Conservation (phyloP, 257 asterid species). For the Coffea canephora region DNA sequence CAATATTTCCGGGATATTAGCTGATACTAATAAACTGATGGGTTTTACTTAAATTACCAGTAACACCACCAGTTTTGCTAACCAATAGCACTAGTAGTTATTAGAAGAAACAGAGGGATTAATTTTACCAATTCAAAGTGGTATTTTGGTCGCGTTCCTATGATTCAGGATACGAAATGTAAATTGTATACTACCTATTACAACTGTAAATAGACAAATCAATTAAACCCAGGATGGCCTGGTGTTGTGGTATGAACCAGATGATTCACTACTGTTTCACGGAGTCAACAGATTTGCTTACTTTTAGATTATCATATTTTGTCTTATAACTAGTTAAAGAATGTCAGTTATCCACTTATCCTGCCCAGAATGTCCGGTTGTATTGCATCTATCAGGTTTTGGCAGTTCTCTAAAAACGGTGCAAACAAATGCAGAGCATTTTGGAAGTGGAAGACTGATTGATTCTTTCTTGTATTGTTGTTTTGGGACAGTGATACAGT, state of each 20-base stretch:
- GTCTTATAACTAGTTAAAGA: too few species aligned
- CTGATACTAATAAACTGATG: neutral
- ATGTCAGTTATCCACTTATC: too few species aligned
- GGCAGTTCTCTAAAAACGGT: too few species aligned
- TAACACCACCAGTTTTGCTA: neutral
- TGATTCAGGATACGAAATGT: neutral
- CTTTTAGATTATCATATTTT: too few species aligned
- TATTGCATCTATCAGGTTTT: too few species aligned
- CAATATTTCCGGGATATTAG: conserved; percentile 31
- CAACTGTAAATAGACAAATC: neutral
- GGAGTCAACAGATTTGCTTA: too few species aligned
- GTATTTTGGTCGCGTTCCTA: neutral
- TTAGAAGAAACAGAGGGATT: neutral
- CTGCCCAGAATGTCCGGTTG: too few species aligned
- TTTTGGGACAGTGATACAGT: too few species aligned
- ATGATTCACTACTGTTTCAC: neutral
- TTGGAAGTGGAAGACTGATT: too few species aligned
- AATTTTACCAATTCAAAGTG: neutral
- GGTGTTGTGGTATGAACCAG: neutral
- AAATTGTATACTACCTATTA: neutral
- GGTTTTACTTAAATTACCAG: neutral
- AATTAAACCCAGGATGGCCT: neutral
- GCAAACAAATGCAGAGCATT: too few species aligned
- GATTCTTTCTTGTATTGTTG: too few species aligned
- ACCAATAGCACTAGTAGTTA: neutral